A percentile compares a stretch with the other conserved stretches of the same genome.
Evolutionary conservation across 768 basidiomycete species (phyloP).

Genomic region (Gyrodon lividus): DNA sequence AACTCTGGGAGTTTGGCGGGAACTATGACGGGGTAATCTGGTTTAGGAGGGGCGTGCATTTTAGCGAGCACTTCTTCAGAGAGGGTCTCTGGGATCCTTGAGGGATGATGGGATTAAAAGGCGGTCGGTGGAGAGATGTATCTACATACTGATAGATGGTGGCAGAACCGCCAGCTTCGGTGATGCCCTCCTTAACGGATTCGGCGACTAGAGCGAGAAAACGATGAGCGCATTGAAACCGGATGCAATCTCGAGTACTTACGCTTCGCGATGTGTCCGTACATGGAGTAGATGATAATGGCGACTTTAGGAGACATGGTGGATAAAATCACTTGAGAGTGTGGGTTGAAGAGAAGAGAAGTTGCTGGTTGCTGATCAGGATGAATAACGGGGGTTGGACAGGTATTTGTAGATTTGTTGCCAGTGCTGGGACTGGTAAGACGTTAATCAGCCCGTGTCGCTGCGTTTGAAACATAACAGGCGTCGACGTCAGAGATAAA

Average conservation of each 20-base stretch:
- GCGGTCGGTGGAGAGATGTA: neutral
- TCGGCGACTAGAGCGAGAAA: constrained; percentile 54
- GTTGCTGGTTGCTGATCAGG: neutral
- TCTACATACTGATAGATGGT: constrained; percentile 53
- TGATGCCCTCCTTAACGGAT: constrained; percentile 45
- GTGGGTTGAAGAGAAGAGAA: neutral
- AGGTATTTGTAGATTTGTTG: constrained; percentile 16
- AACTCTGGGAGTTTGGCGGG: constrained; percentile 52
- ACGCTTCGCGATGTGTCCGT: constrained; percentile 72
- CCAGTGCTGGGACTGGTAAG: no score
- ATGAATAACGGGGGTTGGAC: neutral
- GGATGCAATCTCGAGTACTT: constrained; percentile 22
- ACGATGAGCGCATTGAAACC: neutral
- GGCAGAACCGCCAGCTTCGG: constrained; percentile 47
- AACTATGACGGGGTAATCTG: constrained; percentile 65
- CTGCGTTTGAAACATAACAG: neutral
- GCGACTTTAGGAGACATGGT: constrained; percentile 58
- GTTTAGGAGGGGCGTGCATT: constrained; percentile 73
- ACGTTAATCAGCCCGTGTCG: no score
- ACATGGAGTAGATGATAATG: constrained; percentile 72
- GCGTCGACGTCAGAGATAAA: constrained; percentile 1
- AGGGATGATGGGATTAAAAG: neutral
- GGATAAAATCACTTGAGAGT: neutral
- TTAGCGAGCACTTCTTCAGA: constrained; percentile 59
- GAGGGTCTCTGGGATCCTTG: constrained; percentile 78